Conservation (phyloP, 805 yeast genomes). For the Wickerhamiella azyma region DNA sequence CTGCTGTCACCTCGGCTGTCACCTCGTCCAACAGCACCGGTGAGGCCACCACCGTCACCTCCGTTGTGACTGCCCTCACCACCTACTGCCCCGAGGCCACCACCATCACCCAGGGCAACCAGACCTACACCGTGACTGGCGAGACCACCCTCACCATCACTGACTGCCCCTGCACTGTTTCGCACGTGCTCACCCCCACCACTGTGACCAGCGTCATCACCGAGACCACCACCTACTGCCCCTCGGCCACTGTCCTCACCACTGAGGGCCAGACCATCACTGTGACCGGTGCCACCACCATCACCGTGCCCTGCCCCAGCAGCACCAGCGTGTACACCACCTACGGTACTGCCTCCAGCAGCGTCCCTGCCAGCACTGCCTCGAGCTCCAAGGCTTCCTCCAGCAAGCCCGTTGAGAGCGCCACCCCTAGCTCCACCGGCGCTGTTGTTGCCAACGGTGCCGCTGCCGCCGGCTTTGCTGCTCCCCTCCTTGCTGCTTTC, state of each 20-base stretch:
- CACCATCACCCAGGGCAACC: conserved; percentile 37
- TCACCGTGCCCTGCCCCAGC: conserved; percentile 66
- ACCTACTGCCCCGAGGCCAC: conserved; percentile 72
- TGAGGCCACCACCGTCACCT: conserved; percentile 10
- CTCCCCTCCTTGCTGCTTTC: conserved; percentile 6
- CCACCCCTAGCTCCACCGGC: background rate
- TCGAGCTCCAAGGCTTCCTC: background rate
- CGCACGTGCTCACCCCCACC: conserved; percentile 16
- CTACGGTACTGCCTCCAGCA: conserved; percentile 5
- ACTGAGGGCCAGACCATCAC: conserved; percentile 47
- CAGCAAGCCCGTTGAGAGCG: background rate
- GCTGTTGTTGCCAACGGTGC: conserved; percentile 6
- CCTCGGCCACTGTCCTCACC: conserved; percentile 44
- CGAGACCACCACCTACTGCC: conserved; percentile 38
- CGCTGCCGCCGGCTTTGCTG: conserved; percentile 7
- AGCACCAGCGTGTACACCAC: conserved; percentile 11
- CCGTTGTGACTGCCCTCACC: conserved; percentile 33
- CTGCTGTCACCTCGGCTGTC: conserved; percentile 19
- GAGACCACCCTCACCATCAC: conserved; percentile 78
- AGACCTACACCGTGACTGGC: conserved; percentile 36
- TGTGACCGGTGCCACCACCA: conserved; percentile 55
- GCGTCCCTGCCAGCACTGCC: conserved; percentile 1
- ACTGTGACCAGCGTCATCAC: conserved; percentile 7
- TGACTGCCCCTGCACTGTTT: conserved; percentile 67
- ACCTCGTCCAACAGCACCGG: conserved; percentile 9